phyloP scores from a whole-genome alignment of 257 asterid species.

The Capsicum chinense region DNA sequence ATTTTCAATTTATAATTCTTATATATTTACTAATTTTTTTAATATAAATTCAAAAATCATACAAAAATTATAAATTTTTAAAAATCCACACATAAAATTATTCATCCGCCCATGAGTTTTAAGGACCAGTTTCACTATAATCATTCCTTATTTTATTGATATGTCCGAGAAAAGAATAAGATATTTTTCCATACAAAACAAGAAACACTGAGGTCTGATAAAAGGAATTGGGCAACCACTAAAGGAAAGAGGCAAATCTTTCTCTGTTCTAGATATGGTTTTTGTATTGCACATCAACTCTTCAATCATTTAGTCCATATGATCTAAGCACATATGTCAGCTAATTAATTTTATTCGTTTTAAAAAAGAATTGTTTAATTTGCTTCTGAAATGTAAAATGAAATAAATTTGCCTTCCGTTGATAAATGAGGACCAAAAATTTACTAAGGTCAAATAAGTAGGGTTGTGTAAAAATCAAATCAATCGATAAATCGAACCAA shows the following conservation, averaged over 20 bases:
- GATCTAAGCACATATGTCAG: slow-evolving; percentile 10
- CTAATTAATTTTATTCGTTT: not conserved
- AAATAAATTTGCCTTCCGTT: not conserved
- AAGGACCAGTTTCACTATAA: not conserved
- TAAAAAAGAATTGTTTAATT: too few species aligned
- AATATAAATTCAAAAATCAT: too few species aligned
- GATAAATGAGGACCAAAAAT: not conserved
- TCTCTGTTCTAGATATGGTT: not conserved
- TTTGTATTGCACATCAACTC: not conserved
- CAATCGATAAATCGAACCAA: too few species aligned
- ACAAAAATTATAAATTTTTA: too few species aligned
- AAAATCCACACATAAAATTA: too few species aligned
- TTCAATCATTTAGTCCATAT: slow-evolving; percentile 4
- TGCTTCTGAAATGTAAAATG: not conserved
- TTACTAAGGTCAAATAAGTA: not conserved
- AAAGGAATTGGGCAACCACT: slow-evolving; percentile 7
- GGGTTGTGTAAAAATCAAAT: too few species aligned
- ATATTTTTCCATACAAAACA: not conserved
- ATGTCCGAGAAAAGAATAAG: not conserved
- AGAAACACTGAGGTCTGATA: not conserved
- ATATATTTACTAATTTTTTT: too few species aligned
- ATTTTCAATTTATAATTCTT: too few species aligned
- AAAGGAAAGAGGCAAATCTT: not conserved
- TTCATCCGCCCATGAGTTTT: not conserved
- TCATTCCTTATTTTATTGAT: not conserved